A percentile compares a stretch with the other conserved stretches of the same genome.
Evolutionary conservation across 2,329 filamentous ascomycete genomes (phyloP).

Genomic region (Graphilbum ipis-grandicollis): DNA sequence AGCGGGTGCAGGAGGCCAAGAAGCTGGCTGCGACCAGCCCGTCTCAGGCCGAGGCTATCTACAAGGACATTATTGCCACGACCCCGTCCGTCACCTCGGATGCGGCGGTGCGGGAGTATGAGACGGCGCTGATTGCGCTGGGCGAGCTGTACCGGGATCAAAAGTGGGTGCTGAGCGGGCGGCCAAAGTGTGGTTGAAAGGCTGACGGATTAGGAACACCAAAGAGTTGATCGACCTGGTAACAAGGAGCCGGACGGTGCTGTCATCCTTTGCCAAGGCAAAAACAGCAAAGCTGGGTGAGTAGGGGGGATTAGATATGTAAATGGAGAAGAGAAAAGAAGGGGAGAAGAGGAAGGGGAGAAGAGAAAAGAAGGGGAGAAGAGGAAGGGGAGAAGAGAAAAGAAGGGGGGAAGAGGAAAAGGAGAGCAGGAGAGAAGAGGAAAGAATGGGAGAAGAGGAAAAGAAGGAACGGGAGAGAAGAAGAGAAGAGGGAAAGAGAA

Average conservation of each 20-base stretch:
- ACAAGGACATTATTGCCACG: slow-evolving; percentile 77
- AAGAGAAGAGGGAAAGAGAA: too few relatives aligned
- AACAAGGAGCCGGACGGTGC: slow-evolving; percentile 72
- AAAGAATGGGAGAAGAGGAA: too few relatives aligned
- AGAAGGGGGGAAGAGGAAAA: too few relatives aligned
- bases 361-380: too few relatives aligned
- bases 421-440: too few relatives aligned
- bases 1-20: slow-evolving; percentile 74
- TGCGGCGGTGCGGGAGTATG: slow-evolving; percentile 77
- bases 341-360: too few relatives aligned
- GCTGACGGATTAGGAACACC: slow-evolving; percentile 38
- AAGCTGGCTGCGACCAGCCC: slow-evolving; percentile 66
- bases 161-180: slow-evolving; percentile 38
- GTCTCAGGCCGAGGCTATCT: slow-evolving; percentile 68
- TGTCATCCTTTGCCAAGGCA: slow-evolving; percentile 94
- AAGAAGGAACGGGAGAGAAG: too few relatives aligned
- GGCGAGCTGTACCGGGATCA: slow-evolving; percentile 87
- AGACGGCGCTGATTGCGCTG: slow-evolving; percentile 70
- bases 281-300: slow-evolving; percentile 94
- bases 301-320: too few relatives aligned
- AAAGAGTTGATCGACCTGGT: slow-evolving; percentile 80
- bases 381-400: too few relatives aligned
- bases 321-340: too few relatives aligned
- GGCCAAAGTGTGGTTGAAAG: not conserved
- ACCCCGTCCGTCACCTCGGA: slow-evolving; percentile 71